Base-by-base conservation (phyloP, 352 stramenopile species). In the Phytophthora multivora region DNA sequence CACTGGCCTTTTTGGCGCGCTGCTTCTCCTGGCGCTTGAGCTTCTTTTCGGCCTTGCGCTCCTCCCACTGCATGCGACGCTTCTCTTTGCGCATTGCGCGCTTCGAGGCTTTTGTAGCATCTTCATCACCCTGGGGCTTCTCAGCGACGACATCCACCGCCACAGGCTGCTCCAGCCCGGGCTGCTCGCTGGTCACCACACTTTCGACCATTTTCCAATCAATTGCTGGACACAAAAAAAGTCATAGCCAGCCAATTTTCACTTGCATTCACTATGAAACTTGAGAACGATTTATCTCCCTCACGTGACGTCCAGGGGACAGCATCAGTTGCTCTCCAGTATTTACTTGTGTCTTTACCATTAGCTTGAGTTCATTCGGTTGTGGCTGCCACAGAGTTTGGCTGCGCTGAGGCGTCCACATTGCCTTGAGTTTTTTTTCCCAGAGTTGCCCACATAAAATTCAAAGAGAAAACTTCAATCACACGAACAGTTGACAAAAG, bases 31-130 rank as follows among this genome's bases (percentile, higher is more conserved):
- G 75, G 28, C 71, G 77, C 59, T 88, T 77, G 51, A 82, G 65
- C 57, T 96, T 96, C 68, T 98, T 98, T 25, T 91, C 72, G 54
- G 80, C 79, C 52, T 96, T 97, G 53, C 86, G 87, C 58, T 91
- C 79, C 55, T 96, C 79, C 71, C 67, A 94, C 50, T 80, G 75
- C 57, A 73, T 66, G 5, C 69, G 75, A n/a, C 71, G 79, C 68
- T 91, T 92, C 49, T 83, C 73, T 48, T 77, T 80, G 26, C 75
- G 73, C 52, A 79, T 77, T 1, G 73, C 71, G 40, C 82, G 77
- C 75, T 88, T 89, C 19, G 79, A 82, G 23, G 80, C n/a, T 16
- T 57, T 59, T 6, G 45, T 46, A 19, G 45, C 21, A 18, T 61
- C 55, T 5, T 51, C 52, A 33, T 61, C 38, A 1, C 6, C 28